Percentiles rank a stretch among this genome's conserved stretches.
These are phyloP conservation scores for Neopestalotiopsis rosae DNA, from an alignment of 2,329 filamentous ascomycete genomes.

Conservation along the genomic window DNA sequence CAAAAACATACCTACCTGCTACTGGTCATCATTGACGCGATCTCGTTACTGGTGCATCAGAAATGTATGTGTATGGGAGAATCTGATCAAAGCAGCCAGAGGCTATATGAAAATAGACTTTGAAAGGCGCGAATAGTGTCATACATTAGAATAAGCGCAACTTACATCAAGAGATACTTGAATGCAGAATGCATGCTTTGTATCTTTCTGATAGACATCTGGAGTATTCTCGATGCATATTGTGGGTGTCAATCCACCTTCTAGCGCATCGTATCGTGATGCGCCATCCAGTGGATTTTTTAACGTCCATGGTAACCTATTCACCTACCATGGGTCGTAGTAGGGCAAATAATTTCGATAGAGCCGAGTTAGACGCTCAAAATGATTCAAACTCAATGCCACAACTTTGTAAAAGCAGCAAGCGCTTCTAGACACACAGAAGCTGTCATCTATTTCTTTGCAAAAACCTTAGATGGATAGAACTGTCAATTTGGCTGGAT, in stretches of 20 bases:
- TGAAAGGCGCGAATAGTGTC: not conserved
- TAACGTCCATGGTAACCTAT: not conserved
- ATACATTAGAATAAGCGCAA: not conserved
- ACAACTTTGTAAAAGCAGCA: not conserved
- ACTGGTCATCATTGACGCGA: too few relatives aligned
- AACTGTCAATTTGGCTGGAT: not conserved
- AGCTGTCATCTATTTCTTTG: too few relatives aligned
- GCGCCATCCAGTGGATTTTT: not conserved
- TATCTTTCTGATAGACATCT: not conserved
- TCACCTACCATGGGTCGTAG: not conserved
- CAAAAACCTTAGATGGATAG: not conserved
- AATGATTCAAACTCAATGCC: not conserved
- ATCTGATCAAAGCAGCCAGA: not conserved
- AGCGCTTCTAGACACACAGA: not conserved
- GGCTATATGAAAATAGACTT: not conserved
- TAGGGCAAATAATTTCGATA: not conserved
- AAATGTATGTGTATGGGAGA: too few relatives aligned
- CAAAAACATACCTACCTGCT: too few relatives aligned
- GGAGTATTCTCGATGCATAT: conserved; percentile 1
- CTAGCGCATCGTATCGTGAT: not conserved
- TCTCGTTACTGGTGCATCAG: too few relatives aligned
- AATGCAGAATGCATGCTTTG: not conserved
- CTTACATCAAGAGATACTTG: not conserved
- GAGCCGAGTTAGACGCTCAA: not conserved
- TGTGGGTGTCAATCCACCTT: not conserved